Base-by-base conservation (phyloP, 1,284 basidiomycete genomes). In the Pascua guehoae region DNA sequence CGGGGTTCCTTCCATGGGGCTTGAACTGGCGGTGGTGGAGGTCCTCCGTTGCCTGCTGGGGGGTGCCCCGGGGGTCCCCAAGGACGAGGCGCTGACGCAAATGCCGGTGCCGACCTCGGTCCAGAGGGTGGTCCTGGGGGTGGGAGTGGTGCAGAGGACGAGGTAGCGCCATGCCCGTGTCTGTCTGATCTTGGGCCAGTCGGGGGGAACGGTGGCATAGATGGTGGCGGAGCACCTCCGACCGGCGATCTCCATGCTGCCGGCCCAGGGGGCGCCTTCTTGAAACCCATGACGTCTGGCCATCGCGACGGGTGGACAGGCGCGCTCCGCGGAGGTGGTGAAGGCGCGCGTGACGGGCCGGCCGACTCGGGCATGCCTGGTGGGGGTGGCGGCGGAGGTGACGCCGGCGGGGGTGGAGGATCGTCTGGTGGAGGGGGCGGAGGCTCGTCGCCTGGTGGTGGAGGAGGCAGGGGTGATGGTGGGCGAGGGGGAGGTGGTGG, bases 1-100 rank as follows among this genome's bases (percentile, higher is more conserved):
- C 67, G 41, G 4, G 72, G 72, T 3, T 66, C 51, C 4, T 58
- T 58, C 43, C 47, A 58, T 71, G 1, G 72, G 36, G 36, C 53
- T 53, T 46, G 41, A 10, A 54, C 49, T 8, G 56, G 57, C 10
- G 52, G 54, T 5, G 47, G 41, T 36, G 48, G 43, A 16, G 51
- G 54, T 32, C 24, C 24, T 7, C 24, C 24, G 24, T 32, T 32
- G 24, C n/a, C n/a, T n/a, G n/a, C n/a, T n/a, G 24, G 24, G 7
- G 24, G 24, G 4, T 32, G 24, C 24, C 24, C 24, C 24, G 24
- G 24, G 24, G 24, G 24, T 4, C 24, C 24, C 24, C 24, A 32
- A 7, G 24, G 24, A 32, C 24, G 24, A 32, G 24, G 24, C 24
- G 24, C 24, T 7, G 24, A 32, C 24, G 24, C 24, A 32, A 32